Evolutionary conservation across 352 stramenopile genomes (phyloP).

Genomic region (Phytophthora multivora): DNA sequence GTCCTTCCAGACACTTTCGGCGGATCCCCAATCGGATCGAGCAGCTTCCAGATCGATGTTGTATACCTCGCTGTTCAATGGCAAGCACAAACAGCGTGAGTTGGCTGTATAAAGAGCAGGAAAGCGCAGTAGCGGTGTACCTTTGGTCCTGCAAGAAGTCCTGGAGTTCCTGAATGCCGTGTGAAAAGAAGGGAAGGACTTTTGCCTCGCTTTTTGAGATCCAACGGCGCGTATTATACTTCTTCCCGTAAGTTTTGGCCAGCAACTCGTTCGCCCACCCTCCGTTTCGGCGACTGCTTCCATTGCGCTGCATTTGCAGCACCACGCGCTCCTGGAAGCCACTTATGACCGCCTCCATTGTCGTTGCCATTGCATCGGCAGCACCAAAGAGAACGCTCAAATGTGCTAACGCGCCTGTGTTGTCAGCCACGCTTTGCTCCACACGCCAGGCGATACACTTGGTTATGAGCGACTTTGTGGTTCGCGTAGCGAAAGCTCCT

Average conservation of each 20-base stretch:
- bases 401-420: constrained; percentile 43
- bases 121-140: constrained; percentile 19
- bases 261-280: constrained; percentile 64
- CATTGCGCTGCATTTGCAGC: constrained; percentile 68
- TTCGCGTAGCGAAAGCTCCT: constrained; percentile 44
- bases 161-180: constrained; percentile 66
- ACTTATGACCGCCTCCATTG: constrained; percentile 45
- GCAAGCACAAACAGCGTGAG: not conserved
- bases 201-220: constrained; percentile 67
- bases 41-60: constrained; percentile 36
- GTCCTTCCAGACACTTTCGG: constrained; percentile 18
- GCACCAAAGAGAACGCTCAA: constrained; percentile 51
- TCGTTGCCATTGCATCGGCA: constrained; percentile 31
- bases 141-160: constrained; percentile 59
- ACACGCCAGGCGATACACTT: constrained; percentile 56
- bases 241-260: constrained; percentile 57
- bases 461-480: constrained; percentile 35
- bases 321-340: constrained; percentile 69
- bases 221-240: constrained; percentile 57
- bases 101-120: not conserved
- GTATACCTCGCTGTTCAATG: constrained; percentile 30
- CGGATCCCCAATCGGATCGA: constrained; percentile 19
- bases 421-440: constrained; percentile 38
- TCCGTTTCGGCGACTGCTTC: constrained; percentile 29
- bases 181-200: constrained; percentile 66